Conservation (phyloP, 805 yeast species). For the Wickerhamomyces bisporus region DNA sequence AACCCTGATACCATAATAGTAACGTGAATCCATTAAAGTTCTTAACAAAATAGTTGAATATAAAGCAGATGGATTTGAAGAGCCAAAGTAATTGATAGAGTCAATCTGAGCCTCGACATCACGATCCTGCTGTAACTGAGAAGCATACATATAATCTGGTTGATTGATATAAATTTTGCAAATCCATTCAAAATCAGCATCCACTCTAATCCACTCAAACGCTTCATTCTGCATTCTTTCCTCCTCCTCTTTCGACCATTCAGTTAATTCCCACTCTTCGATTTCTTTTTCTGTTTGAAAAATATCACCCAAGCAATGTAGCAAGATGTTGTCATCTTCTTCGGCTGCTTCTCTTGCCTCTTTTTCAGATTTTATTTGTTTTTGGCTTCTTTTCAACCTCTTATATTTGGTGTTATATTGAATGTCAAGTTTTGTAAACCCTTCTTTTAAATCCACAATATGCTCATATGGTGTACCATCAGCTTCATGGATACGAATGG, state of each 20-base stretch:
- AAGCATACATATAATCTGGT: constrained; percentile 91
- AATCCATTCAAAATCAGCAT: constrained; percentile 97
- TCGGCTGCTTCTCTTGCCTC: constrained; percentile 30
- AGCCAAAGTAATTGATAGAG: constrained; percentile 69
- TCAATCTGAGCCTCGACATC: constrained; percentile 95
- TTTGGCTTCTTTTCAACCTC: constrained; percentile 61
- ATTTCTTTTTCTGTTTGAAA: constrained; percentile 57
- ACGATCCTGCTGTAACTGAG: constrained; percentile 90
- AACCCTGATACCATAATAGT: constrained; percentile 82
- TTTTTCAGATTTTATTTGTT: constrained; percentile 34
- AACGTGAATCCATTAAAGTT: constrained; percentile 77
- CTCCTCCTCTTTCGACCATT: constrained; percentile 66
- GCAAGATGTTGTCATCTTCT: constrained; percentile 34
- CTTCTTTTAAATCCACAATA: constrained; percentile 85
- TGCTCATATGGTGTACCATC: constrained; percentile 99
- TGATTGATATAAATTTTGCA: constrained; percentile 76
- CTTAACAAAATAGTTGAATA: constrained; percentile 76
- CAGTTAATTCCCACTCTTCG: constrained; percentile 66
- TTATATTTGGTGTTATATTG: constrained; percentile 94
- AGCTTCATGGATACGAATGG: constrained; percentile 94
- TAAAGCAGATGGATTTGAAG: constrained; percentile 48
- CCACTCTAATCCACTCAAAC: constrained; percentile 97
- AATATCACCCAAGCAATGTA: constrained; percentile 73
- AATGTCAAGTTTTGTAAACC: constrained; percentile 80
- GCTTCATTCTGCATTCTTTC: constrained; percentile 73